Evolutionary conservation across 805 yeast species (phyloP), one percentile per base, ranked within the genome.

Genomic region (Saccharomycopsis oosterbeekiorum): DNA sequence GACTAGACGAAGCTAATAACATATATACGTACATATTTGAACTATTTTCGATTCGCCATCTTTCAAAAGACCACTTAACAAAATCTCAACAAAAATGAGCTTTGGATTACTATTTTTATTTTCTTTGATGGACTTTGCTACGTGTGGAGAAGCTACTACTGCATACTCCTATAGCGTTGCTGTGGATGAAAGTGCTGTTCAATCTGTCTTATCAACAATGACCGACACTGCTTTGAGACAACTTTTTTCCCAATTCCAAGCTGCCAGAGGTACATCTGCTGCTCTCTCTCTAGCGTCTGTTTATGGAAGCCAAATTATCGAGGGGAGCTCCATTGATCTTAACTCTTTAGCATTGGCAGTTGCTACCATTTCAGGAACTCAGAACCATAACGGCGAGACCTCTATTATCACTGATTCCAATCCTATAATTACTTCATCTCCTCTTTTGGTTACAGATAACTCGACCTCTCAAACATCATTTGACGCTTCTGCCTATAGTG

Each of bases 201-300:
- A 56, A 10, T 21, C 54, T 17, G 37, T 47, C 17, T 51, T 63
- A 37, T 57, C 57, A 10, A 63, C 65, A 2, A 64, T 61, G 36
- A 63, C 65, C 4, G 63, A 63, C 26, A 58, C 60, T n/a, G 56
- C 57, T 19, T 47, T 63, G n/a, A 26, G 40, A 21, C 37, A 47
- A 55, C 42, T 63, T 36, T 64, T 63, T 26, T 58, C 62, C 19
- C 64, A 63, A 42, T 63, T 63, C 26, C 60, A 58, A 21, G 47
- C 40, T n/a, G 65, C 65, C 56, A 63, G 62, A 57, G 65, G 65
- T 17, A 63, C 65, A 11, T 59, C 65, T 10, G 65, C 65, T 9
- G 59, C 62, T 39, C 43, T 63, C 14, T 63, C 65, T n/a, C 53
- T 63, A n/a, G 65, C 65, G 21, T 59, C 62, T 8, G 60, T 63